phyloP scores from a whole-genome alignment of 306 rosid genomes.

The barrel medic (Medicago truncatula) region DNA sequence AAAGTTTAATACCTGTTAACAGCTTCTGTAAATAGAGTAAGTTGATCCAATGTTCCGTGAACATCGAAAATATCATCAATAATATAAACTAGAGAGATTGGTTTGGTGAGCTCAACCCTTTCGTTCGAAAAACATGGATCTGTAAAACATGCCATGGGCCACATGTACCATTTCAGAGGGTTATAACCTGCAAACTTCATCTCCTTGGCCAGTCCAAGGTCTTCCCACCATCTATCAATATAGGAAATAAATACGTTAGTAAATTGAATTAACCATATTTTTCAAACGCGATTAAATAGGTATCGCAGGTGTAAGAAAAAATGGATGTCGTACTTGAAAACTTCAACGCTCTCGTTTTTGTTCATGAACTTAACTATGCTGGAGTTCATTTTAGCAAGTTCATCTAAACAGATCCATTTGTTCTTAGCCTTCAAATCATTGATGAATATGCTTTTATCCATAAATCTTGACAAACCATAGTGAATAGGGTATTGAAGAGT shows the following conservation, averaged over 20 bases:
- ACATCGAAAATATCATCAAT: slow-evolving; percentile 12
- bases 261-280: no score
- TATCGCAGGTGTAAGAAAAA: no score
- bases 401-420: slow-evolving; percentile 23
- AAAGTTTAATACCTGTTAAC: neutral
- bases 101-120: neutral
- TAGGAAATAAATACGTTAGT: neutral
- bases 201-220: neutral
- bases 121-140: neutral
- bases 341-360: slow-evolving; percentile 42
- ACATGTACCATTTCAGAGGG: slow-evolving; percentile 1
- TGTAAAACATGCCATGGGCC: slow-evolving; percentile 5
- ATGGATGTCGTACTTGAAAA: slow-evolving; percentile 31
- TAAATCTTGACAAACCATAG: neutral
- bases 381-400: slow-evolving; percentile 46
- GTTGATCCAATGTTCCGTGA: neutral
- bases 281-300: neutral
- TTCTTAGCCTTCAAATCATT: neutral
- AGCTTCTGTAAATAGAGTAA: slow-evolving; percentile 1
- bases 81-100: neutral
- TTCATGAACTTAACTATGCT: slow-evolving; percentile 36
- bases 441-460: neutral
- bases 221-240: slow-evolving; percentile 64
- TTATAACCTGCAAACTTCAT: neutral
- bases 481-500: slow-evolving; percentile 10